Evolutionary conservation across 2,329 filamentous ascomycete species (phyloP).

Genomic region (Sclerotinia sclerotiorum): DNA sequence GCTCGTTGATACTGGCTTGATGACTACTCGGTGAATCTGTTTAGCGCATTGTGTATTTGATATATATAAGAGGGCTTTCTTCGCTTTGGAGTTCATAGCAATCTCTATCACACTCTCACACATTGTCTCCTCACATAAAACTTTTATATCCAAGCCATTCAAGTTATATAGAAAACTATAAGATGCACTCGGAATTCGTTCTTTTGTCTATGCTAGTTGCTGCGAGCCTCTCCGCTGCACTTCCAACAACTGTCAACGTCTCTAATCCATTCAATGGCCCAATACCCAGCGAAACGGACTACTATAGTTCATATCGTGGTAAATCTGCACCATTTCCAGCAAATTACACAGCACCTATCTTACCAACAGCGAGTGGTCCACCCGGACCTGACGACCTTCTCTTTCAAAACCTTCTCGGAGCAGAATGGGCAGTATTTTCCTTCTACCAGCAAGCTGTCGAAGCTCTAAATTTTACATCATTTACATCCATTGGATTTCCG

Average conservation of each 20-base stretch:
- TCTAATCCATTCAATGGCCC: constrained; percentile 24
- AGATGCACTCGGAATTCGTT: neutral
- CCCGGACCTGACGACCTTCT: constrained; percentile 45
- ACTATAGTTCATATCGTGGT: constrained; percentile 42
- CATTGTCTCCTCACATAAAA: neutral
- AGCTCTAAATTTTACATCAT: constrained; percentile 42
- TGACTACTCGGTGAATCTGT: neutral
- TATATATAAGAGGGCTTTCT: neutral
- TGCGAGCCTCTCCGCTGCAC: neutral
- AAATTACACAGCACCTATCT: constrained; percentile 41
- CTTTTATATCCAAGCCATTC: neutral
- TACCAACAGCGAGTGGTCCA: constrained; percentile 37
- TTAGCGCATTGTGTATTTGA: neutral
- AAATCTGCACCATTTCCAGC: constrained; percentile 43
- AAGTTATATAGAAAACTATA: neutral
- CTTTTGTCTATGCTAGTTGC: neutral
- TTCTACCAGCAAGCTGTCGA: constrained; percentile 48
- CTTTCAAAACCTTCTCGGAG: constrained; percentile 47
- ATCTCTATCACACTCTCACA: neutral
- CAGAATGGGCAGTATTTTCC: constrained; percentile 48
- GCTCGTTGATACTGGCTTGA: neutral
- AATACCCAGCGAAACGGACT: constrained; percentile 40
- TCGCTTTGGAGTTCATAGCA: neutral
- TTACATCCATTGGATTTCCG: constrained; percentile 42
- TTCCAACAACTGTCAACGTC: constrained; percentile 4